Percentiles rank a stretch among this genome's conserved stretches.
These are phyloP conservation scores for Saccharomyces mikatae DNA, from an alignment of 805 yeast genomes.

Conservation along the genomic window DNA sequence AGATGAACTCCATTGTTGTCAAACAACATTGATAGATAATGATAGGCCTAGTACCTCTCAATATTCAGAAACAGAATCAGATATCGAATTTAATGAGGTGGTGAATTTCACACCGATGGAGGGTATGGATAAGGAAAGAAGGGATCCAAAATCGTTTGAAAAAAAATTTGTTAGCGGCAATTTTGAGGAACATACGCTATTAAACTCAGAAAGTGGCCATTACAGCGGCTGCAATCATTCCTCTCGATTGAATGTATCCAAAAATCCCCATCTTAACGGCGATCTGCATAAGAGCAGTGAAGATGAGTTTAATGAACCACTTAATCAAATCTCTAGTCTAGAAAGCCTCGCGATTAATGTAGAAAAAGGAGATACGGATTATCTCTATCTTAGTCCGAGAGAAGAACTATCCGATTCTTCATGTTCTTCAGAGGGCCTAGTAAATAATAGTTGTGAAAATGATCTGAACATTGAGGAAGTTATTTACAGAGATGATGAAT, in stretches of 20 bases:
- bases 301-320: not conserved
- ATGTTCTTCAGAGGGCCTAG: not conserved
- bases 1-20: not conserved
- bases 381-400: not conserved
- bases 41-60: not conserved
- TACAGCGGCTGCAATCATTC: not conserved
- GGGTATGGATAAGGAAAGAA: not conserved
- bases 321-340: not conserved
- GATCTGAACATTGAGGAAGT: not conserved
- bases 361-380: not conserved
- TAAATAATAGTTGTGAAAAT: not conserved
- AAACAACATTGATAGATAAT: not conserved
- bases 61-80: not conserved
- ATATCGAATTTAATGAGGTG: not conserved
- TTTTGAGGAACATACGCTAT: not conserved
- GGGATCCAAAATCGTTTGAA: not conserved
- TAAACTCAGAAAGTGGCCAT: not conserved
- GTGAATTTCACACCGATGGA: not conserved
- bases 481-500: not conserved
- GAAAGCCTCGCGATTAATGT: not conserved
- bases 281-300: not conserved
- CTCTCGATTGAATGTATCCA: not conserved
- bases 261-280: not conserved
- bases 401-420: not conserved
- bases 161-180: not conserved